These are phyloP conservation scores for Chamaecyparis obtusa DNA, from an alignment of 75 land plant species.

Conservation along the genomic window DNA sequence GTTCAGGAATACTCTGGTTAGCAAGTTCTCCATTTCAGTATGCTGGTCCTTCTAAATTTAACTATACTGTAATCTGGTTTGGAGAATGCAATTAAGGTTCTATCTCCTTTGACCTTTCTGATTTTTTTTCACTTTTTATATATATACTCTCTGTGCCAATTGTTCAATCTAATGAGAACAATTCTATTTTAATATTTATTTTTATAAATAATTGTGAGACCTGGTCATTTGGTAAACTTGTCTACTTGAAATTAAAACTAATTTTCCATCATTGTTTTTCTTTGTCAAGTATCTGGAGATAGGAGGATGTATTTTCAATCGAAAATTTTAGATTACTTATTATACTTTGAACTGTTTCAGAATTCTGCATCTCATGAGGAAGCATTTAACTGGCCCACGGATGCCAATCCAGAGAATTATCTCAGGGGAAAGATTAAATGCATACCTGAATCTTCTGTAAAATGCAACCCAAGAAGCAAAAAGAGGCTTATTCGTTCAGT, in stretches of 20 bases:
- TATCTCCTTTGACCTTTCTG: background rate
- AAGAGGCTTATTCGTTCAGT: background rate
- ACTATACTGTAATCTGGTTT: background rate
- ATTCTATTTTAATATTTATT: background rate
- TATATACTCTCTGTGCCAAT: background rate
- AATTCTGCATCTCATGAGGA: conserved; percentile 1
- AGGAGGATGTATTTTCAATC: background rate
- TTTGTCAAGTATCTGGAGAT: background rate
- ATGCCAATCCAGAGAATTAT: conserved; percentile 10
- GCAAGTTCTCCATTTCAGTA: background rate
- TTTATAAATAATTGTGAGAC: background rate
- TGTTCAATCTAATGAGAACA: background rate
- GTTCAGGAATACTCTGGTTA: background rate
- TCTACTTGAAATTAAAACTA: background rate
- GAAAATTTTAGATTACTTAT: background rate
- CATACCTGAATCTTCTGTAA: conserved; percentile 10
- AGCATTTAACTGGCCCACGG: background rate
- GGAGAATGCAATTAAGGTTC: background rate
- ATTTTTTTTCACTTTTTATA: background rate
- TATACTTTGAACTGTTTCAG: background rate
- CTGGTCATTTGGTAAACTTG: background rate
- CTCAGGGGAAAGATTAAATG: conserved; percentile 18
- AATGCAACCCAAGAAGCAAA: conserved; percentile 20
- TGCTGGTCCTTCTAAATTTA: background rate
- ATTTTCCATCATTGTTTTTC: background rate